phyloP scores from a whole-genome alignment of 1,284 basidiomycete species.

The Somion occarium region DNA sequence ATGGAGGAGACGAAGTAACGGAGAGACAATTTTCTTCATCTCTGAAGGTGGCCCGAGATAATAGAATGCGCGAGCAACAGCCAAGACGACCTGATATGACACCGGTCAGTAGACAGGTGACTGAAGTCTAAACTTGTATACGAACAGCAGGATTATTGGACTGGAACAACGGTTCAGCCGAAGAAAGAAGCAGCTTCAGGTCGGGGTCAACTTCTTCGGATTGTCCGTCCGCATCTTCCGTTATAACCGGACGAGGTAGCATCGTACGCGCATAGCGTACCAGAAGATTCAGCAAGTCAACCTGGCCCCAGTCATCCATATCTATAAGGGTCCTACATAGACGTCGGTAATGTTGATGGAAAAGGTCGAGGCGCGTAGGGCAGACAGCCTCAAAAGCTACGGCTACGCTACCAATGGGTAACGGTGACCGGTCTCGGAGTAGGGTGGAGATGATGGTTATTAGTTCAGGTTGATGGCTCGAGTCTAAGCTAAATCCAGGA shows the following conservation, averaged over 20 bases:
- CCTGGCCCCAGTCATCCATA: slow-evolving; percentile 96
- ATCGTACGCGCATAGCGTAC: slow-evolving; percentile 81
- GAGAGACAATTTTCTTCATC: slow-evolving; percentile 52
- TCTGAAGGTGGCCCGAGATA: slow-evolving; percentile 63
- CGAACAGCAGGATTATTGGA: slow-evolving; percentile 83
- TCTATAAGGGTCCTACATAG: slow-evolving; percentile 84
- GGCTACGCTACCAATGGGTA: slow-evolving; percentile 84
- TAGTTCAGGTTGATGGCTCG: slow-evolving; percentile 65
- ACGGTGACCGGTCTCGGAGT: slow-evolving; percentile 79
- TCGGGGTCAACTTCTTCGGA: slow-evolving; percentile 65
- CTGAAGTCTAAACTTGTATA: slow-evolving; percentile 6
- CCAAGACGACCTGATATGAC: slow-evolving; percentile 62
- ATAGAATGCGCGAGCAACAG: slow-evolving; percentile 68
- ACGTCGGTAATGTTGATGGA: slow-evolving; percentile 87
- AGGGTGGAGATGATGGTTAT: slow-evolving; percentile 73
- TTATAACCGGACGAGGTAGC: slow-evolving; percentile 64
- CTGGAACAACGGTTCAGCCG: slow-evolving; percentile 73
- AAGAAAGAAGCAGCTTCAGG: slow-evolving; percentile 71
- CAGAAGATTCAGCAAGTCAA: slow-evolving; percentile 75
- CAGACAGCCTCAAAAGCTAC: slow-evolving; percentile 84
- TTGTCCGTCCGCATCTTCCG: slow-evolving; percentile 24
- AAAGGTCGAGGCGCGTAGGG: slow-evolving; percentile 77
- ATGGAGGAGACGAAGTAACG: slow-evolving; percentile 66
- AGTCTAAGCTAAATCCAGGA: slow-evolving; percentile 57
- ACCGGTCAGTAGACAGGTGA: slow-evolving; percentile 4